phyloP scores from a whole-genome alignment of 2,329 filamentous ascomycete genomes.

The Fusarium ramigenum region DNA sequence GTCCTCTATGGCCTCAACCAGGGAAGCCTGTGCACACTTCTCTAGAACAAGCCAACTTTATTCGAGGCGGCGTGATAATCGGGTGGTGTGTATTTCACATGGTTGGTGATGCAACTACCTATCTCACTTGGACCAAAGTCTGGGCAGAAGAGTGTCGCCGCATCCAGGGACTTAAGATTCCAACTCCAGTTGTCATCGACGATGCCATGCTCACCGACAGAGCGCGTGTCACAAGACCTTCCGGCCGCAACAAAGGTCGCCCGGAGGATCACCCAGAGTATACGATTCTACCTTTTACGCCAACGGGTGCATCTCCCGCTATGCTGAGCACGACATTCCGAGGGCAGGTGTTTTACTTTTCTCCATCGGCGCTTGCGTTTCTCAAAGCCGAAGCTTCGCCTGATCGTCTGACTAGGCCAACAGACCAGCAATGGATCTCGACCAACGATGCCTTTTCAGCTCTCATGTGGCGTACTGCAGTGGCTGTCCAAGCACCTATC shows the following conservation, averaged over 20 bases:
- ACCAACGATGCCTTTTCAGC: constrained; percentile 29
- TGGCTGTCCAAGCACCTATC: constrained; percentile 14
- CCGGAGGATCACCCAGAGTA: constrained; percentile 19
- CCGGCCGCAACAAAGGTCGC: constrained; percentile 9
- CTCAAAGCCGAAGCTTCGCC: constrained; percentile 18
- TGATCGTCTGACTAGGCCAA: background rate
- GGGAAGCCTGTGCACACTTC: background rate
- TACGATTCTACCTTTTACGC: constrained; percentile 3
- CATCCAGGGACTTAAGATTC: background rate
- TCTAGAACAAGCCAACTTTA: constrained; percentile 17
- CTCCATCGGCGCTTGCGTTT: background rate
- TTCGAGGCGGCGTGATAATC: constrained; percentile 16
- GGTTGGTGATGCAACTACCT: constrained; percentile 22
- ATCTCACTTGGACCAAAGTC: constrained; percentile 19
- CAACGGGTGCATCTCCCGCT: background rate
- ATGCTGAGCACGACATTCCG: constrained; percentile 7
- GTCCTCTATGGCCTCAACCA: constrained; percentile 6
- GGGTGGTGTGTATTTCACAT: constrained; percentile 23
- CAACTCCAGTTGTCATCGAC: background rate
- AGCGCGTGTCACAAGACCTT: background rate
- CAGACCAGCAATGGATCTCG: constrained; percentile 18
- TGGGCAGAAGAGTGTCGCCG: constrained; percentile 28
- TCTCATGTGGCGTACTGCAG: constrained; percentile 19
- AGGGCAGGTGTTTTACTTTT: constrained; percentile 26
- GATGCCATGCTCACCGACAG: constrained; percentile 11